Evolutionary conservation across 2,329 filamentous ascomycete genomes (phyloP), one percentile per base, ranked within the genome.

Genomic region (Microsporum ferrugineum): DNA sequence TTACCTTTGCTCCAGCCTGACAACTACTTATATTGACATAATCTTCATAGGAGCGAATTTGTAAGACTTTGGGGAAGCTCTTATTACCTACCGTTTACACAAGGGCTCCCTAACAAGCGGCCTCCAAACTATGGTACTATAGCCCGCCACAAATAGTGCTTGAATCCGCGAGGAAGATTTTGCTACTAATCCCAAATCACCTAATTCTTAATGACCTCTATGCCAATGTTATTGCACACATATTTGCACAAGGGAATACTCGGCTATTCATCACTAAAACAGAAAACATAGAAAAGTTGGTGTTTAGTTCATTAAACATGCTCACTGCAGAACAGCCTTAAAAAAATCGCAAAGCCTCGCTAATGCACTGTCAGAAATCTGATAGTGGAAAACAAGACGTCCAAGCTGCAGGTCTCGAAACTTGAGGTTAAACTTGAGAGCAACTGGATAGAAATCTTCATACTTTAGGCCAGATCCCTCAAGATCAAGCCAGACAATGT

Each of bases 401-500:
- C 33, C 10, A 23, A 33, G 39, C 27, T 57, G 33, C 2, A 57
- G 33, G 17, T 23, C 34, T 23, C 17, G 17, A 23, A 23, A 23
- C 17, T 23, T 23, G 7, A 57, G 33, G 34, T 41, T 41, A 38
- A n/a, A 39, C 14, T 57, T 57, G 17, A 39, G 17, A 6, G 33
- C 55, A 10, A 39, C n/a, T 8, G 17, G n/a, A 27, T 23, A 23
- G n/a, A 47, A 17, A 5, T 14, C 23, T 14, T 29, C 10, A 27
- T 55, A 17, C 23, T 43, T 17, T 4, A 59, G 47, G 6, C 57
- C 57, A 6, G 38, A n/a, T n/a, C 4, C 38, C 6, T 43, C 57
- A 47, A 59, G 29, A 39, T 59, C 57, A 27, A 59, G 38, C 36
- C 57, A 59, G 14, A 59, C 57, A 17, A 59, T 2, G 27, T 59